Base-by-base conservation (phyloP, 1,139 yeast genomes). In the Debaryomyces udenii region DNA sequence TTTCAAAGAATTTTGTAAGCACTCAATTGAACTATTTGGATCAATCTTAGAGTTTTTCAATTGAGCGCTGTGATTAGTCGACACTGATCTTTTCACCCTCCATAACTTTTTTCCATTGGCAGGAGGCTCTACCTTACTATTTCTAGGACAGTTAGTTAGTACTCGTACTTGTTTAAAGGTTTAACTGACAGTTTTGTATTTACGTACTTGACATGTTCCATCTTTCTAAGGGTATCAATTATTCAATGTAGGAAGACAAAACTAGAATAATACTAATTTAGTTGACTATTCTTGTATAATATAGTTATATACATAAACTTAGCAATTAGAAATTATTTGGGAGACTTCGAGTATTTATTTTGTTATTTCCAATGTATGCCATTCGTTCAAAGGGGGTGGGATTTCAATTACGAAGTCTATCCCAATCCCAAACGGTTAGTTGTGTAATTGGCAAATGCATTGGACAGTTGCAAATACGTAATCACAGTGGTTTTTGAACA, bases 71-170 rank as follows among this genome's bases (percentile, higher is more conserved):
- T 45, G 49, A 24, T 55, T 42, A 3, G 56, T 45, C 23, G 67
- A 53, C 14, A 51, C 56, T 16, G 61, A 44, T 49, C 68, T 63
- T 52, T 66, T 70, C 35, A 71, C 76, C 59, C 77, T 67, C 78
- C 78, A 73, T 48, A 72, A 62, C 48, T 72, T 73, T 48, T 66
- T 71, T 35, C 78, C 78, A 52, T 72, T 71, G 41, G 76, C 74
- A 39, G 77, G 76, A 43, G 76, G 76, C 51, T 62, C 51, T 32
- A 62, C 56, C 55, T 56, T 53, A 38, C 43, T 34, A 32, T 31
- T 33, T 42, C 35, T 40, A n/a, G 11, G 11, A 26, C 6, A 10
- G 30, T 18, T 49, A 40, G 45, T 30, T 14, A 22, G 26, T 31
- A 18, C 28, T 24, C 24, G 23, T 9, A 22, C 9, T 26, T 14